A percentile compares a stretch with the other conserved stretches of the same genome.
Evolutionary conservation across 192 early-diverging fungal genomes (phyloP).

Genomic region (Backusella luteola): DNA sequence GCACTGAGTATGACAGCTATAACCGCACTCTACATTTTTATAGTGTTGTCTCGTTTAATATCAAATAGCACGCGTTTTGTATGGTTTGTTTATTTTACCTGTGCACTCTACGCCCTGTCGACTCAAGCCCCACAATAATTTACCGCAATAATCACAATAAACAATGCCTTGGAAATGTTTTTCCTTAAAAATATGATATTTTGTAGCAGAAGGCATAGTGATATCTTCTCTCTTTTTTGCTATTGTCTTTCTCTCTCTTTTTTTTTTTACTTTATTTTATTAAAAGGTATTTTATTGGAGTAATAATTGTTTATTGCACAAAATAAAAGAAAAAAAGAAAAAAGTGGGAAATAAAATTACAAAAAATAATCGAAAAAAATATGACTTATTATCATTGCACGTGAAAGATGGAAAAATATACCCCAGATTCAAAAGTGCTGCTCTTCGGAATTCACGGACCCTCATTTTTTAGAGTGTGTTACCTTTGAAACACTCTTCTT

Average conservation of each 20-base stretch:
- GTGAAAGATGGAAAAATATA: background rate
- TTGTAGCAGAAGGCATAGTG: constrained; percentile 15
- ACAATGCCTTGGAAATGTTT: constrained; percentile 24
- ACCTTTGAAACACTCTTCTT: background rate
- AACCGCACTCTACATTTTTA: constrained; percentile 22
- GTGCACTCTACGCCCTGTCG: constrained; percentile 31
- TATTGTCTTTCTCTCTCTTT: background rate
- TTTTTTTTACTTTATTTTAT: too few relatives aligned
- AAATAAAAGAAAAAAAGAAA: background rate
- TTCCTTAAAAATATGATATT: constrained; percentile 20
- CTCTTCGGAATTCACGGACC: background rate
- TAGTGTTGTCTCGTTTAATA: background rate
- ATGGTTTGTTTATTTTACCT: constrained; percentile 8
- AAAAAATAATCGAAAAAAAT: background rate
- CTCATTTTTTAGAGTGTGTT: background rate
- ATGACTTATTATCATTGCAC: background rate
- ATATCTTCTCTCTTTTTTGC: background rate
- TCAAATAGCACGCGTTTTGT: background rate
- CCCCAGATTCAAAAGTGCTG: background rate
- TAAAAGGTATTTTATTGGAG: background rate
- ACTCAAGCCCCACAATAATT: constrained; percentile 30
- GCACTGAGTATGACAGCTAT: constrained; percentile 28
- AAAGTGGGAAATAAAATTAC: background rate
- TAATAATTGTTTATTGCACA: too few relatives aligned
- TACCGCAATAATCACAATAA: constrained; percentile 32